These are phyloP conservation scores for Monosporascus sp. DNA, from an alignment of 2,329 filamentous ascomycete species.

Conservation along the genomic window DNA sequence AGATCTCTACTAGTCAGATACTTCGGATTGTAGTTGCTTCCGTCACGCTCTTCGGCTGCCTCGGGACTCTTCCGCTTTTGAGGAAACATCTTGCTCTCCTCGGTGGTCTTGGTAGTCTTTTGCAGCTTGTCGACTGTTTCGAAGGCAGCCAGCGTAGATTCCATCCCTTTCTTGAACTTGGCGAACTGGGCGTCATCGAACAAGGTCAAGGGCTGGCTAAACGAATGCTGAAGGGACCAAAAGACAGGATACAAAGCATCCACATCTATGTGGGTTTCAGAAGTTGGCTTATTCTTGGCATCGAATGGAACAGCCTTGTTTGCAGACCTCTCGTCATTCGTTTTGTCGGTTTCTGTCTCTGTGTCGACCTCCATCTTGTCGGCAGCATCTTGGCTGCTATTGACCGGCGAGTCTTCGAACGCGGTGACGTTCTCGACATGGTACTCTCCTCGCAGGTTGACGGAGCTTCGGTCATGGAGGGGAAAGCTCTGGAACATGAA, in stretches of 20 bases:
- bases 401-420: constrained; percentile 57
- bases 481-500: constrained; percentile 98
- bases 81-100: constrained; percentile 57
- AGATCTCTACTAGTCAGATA: constrained; percentile 96
- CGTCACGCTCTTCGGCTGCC: constrained; percentile 54
- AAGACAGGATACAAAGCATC: constrained; percentile 83
- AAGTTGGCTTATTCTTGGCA: constrained; percentile 33
- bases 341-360: constrained; percentile 32
- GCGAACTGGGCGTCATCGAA: constrained; percentile 68
- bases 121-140: constrained; percentile 46
- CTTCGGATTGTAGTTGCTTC: constrained; percentile 87
- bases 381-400: constrained; percentile 23
- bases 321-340: constrained; percentile 25
- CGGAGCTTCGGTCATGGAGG: constrained; percentile 91
- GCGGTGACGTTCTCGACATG: constrained; percentile 91
- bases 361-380: constrained; percentile 65
- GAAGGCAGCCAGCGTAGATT: constrained; percentile 57
- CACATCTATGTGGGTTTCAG: constrained; percentile 55
- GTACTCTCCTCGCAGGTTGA: constrained; percentile 93
- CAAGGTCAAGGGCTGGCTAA: constrained; percentile 81
- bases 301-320: constrained; percentile 42
- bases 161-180: constrained; percentile 76
- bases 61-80: constrained; percentile 66
- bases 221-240: constrained; percentile 87
- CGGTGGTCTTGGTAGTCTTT: constrained; percentile 45